Evolutionary conservation across 2,329 filamentous ascomycete genomes (phyloP).

Genomic region (Penicillium vulpinum): DNA sequence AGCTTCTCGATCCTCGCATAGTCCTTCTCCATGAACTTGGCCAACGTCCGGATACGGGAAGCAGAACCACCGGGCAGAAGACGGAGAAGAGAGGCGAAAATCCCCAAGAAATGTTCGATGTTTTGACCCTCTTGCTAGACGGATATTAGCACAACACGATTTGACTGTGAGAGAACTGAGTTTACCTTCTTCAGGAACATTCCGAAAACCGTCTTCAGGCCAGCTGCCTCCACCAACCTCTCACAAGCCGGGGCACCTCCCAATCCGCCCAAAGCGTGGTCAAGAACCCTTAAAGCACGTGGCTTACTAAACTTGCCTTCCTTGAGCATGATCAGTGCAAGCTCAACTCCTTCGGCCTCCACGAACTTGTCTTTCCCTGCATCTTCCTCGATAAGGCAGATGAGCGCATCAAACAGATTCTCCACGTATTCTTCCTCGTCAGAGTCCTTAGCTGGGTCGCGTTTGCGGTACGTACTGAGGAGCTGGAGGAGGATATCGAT

Average conservation of each 20-base stretch:
- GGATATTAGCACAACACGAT: slow-evolving; percentile 18
- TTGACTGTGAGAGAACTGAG: background rate
- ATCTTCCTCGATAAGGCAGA: slow-evolving; percentile 73
- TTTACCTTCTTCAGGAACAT: slow-evolving; percentile 76
- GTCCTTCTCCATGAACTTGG: slow-evolving; percentile 94
- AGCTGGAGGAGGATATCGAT: slow-evolving; percentile 80
- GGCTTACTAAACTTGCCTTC: slow-evolving; percentile 82
- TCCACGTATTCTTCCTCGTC: slow-evolving; percentile 95
- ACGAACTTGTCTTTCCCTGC: slow-evolving; percentile 78
- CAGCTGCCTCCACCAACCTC: slow-evolving; percentile 76
- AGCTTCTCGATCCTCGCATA: slow-evolving; percentile 80
- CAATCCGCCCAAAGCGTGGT: slow-evolving; percentile 71
- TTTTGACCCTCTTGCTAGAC: slow-evolving; percentile 61
- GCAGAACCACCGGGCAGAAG: slow-evolving; percentile 75
- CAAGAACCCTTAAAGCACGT: slow-evolving; percentile 75
- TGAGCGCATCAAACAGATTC: slow-evolving; percentile 85
- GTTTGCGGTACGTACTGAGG: slow-evolving; percentile 78
- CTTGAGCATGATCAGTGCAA: slow-evolving; percentile 86
- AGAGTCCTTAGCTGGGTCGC: slow-evolving; percentile 79
- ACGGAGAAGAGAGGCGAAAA: slow-evolving; percentile 80
- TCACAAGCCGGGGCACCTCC: slow-evolving; percentile 66
- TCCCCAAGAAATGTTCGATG: slow-evolving; percentile 77
- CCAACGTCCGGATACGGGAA: slow-evolving; percentile 76
- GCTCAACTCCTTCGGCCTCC: slow-evolving; percentile 86
- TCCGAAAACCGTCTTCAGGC: slow-evolving; percentile 80